These are phyloP conservation scores for Elymus sibiricus DNA, from an alignment of 176 grass and related monocot genomes.

Conservation along the genomic window DNA sequence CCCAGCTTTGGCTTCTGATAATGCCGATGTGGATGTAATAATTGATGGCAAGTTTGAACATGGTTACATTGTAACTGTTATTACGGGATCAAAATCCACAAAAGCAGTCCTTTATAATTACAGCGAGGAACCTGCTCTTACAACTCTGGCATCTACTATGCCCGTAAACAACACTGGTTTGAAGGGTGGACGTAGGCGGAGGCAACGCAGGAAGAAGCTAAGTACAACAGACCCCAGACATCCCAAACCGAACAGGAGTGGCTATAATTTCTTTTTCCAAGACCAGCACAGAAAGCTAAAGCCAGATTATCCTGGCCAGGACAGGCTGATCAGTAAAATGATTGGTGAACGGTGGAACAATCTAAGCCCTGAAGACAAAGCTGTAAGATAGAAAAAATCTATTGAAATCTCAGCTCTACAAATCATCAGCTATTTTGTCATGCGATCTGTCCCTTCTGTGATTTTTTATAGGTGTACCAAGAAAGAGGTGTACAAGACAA, in stretches of 20 bases:
- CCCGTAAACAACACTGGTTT: slow-evolving; percentile 31
- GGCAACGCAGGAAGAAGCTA: slow-evolving; percentile 58
- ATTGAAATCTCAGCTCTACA: background rate
- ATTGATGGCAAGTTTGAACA: slow-evolving; percentile 93
- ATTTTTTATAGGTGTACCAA: slow-evolving; percentile 71
- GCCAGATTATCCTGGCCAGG: slow-evolving; percentile 64
- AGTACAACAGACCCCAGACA: slow-evolving; percentile 77
- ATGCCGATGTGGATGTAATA: slow-evolving; percentile 55
- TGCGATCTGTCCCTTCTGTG: background rate
- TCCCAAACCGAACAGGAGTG: slow-evolving; percentile 91
- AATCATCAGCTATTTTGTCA: slow-evolving; percentile 7
- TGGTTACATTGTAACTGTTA: slow-evolving; percentile 86
- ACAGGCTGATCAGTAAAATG: slow-evolving; percentile 84
- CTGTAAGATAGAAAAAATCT: slow-evolving; percentile 56
- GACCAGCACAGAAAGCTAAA: slow-evolving; percentile 89
- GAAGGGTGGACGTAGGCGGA: slow-evolving; percentile 31
- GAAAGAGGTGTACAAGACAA: slow-evolving; percentile 77
- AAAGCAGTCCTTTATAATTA: slow-evolving; percentile 85
- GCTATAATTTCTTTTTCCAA: slow-evolving; percentile 96
- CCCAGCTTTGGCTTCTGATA: slow-evolving; percentile 34
- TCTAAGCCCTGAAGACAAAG: slow-evolving; percentile 74
- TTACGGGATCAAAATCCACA: slow-evolving; percentile 61
- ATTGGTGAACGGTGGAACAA: slow-evolving; percentile 80
- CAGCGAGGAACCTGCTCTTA: slow-evolving; percentile 36
- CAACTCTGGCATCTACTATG: slow-evolving; percentile 23